A percentile compares a stretch with the other conserved stretches of the same genome.
Conservation (phyloP, 495 filamentous ascomycete genomes). For the Penicillium parvum region DNA sequence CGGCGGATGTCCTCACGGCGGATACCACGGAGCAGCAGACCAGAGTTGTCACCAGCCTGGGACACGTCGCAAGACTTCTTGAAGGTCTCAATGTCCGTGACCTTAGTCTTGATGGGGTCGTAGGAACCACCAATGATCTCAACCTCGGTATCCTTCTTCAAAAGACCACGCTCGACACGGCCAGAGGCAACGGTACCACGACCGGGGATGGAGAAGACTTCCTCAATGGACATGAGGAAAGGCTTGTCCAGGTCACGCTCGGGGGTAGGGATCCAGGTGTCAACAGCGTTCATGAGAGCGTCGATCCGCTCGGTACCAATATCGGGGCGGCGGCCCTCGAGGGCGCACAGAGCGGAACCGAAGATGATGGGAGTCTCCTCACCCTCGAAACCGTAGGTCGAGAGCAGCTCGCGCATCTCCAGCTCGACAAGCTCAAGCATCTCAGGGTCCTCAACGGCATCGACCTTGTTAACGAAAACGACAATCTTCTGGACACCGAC, state of each 20-base stretch:
- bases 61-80: conserved; percentile 97
- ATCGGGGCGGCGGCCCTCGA: conserved; percentile 83
- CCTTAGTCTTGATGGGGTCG: conserved; percentile 88
- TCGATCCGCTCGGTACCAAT: conserved; percentile 84
- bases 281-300: conserved; percentile 81
- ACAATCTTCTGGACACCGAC: conserved; percentile 97
- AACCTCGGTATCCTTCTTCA: conserved; percentile 90
- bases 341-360: conserved; percentile 91
- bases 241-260: conserved; percentile 90
- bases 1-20: conserved; percentile 88
- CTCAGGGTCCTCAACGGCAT: conserved; percentile 91
- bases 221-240: conserved; percentile 97
- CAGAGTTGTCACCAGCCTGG: conserved; percentile 95
- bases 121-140: conserved; percentile 82
- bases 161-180: conserved; percentile 89
- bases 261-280: conserved; percentile 94
- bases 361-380: conserved; percentile 95
- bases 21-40: conserved; percentile 89
- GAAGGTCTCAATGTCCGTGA: conserved; percentile 99
- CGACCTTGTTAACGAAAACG: conserved; percentile 99
- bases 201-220: conserved; percentile 96
- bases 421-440: conserved; percentile 99
- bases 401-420: conserved; percentile 97
- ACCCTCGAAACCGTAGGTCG: conserved; percentile 91
- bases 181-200: conserved; percentile 96